Conservation (phyloP, 164 flowering plant genomes). For the Macadamia tetraphylla region DNA sequence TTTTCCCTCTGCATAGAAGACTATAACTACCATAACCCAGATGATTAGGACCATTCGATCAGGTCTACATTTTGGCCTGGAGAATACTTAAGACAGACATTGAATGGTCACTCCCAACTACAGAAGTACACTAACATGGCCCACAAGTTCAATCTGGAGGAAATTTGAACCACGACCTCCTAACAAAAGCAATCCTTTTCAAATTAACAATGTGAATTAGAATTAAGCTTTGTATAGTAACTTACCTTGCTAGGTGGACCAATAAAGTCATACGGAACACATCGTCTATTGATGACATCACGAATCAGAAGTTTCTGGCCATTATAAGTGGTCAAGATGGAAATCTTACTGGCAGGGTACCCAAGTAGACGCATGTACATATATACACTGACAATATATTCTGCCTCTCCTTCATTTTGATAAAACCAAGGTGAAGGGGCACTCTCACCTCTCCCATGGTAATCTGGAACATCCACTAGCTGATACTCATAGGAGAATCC, state of each 20-base stretch:
- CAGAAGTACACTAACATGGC: no score
- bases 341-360: slow-evolving; percentile 88
- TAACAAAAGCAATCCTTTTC: neutral
- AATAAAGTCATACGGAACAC: slow-evolving; percentile 67
- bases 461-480: slow-evolving; percentile 91
- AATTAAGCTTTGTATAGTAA: neutral
- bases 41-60: no score
- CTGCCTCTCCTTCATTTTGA: slow-evolving; percentile 99
- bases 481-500: slow-evolving; percentile 94
- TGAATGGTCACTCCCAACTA: no score
- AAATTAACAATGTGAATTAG: neutral
- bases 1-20: no score
- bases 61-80: no score
- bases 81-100: no score
- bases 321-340: slow-evolving; percentile 95
- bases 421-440: slow-evolving; percentile 99
- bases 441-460: slow-evolving; percentile 77
- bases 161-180: neutral
- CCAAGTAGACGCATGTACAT: slow-evolving; percentile 93
- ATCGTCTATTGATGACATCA: slow-evolving; percentile 81
- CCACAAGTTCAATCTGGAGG: neutral
- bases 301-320: slow-evolving; percentile 97
- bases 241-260: slow-evolving; percentile 88
- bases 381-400: slow-evolving; percentile 87
- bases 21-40: no score